Percentiles rank a stretch among this genome's conserved stretches.
Conservation (phyloP, 345 rosid species). For the Passiflora organensis region DNA sequence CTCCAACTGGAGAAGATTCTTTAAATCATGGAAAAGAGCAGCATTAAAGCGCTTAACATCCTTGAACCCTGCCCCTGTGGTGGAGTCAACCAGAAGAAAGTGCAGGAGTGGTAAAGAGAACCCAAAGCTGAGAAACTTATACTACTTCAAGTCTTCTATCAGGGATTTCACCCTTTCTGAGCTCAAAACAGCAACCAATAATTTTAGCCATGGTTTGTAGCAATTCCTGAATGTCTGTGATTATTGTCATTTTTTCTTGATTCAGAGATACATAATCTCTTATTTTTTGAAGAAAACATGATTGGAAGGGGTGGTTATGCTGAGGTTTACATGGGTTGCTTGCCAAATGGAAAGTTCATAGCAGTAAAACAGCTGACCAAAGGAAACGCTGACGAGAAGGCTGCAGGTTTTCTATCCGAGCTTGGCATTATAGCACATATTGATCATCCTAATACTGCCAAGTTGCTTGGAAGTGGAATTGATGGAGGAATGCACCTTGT, state of each 20-base stretch:
- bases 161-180: constrained; percentile 52
- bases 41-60: constrained; percentile 47
- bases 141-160: constrained; percentile 54
- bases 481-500: constrained; percentile 86
- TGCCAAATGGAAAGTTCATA: constrained; percentile 57
- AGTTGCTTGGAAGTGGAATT: constrained; percentile 72
- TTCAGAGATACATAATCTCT: constrained; percentile 1
- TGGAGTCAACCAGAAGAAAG: constrained; percentile 31
- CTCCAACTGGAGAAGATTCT: constrained; percentile 67
- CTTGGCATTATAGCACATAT: constrained; percentile 83
- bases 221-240: not conserved
- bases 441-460: constrained; percentile 84
- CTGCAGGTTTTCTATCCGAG: constrained; percentile 63
- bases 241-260: not conserved
- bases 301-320: constrained; percentile 91
- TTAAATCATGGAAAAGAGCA: constrained; percentile 57
- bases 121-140: constrained; percentile 44
- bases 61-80: constrained; percentile 37
- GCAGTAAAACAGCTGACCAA: constrained; percentile 68
- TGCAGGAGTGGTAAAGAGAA: constrained; percentile 39
- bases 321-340: constrained; percentile 69
- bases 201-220: constrained; percentile 57
- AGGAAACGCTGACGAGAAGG: constrained; percentile 69
- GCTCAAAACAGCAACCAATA: constrained; percentile 59
- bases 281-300: constrained; percentile 50